Base-by-base conservation (phyloP, 192 early-diverging fungal species). In the Coemansia sp. region DNA sequence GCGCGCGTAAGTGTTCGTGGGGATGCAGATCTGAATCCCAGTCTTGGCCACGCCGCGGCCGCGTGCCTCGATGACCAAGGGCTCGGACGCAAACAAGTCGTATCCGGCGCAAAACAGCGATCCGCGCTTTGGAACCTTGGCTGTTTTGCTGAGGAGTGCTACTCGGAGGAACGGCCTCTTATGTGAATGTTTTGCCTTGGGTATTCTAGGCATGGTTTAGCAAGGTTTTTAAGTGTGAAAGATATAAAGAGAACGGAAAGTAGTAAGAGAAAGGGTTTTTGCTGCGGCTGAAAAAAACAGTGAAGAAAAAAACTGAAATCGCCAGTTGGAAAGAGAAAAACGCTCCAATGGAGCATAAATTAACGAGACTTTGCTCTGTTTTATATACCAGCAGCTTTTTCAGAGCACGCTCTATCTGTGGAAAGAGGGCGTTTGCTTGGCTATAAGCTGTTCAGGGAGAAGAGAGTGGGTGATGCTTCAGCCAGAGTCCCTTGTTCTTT, bases 1-100 rank as follows among this genome's bases (percentile, higher is more conserved):
- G 69, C 98, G 92, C 6, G 94, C 98, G 75, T 99, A 99, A 37
- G 92, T 90, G 26, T 95, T 95, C 32, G 65, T 52, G 4, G 98
- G 98, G 12, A 98, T 80, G 42, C 86, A 87, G 65, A 98, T 93
- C 41, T 89, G 85, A 18, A 99, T 81, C 56, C 94, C 98, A 13
- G 95, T 99, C 16, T 88, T 85, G 13, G 97, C 92, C 42, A 97
- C 79, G 9, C 84, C 86, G 45, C 92, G 90, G 11, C 87, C 84
- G 45, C 89, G 87, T n/a, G 93, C 89, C 45, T 91, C 90, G 70
- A 99, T 92, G 4, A 83, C 80, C 5, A 69, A 2, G 0, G 71
- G 64, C 71, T 69, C 84, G 4, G 90, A 92, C 79, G 90, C 88
- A 76, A 87, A 97, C 3, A 99, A 84, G 75, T 99, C 97, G 77